Percentiles rank a stretch among this genome's conserved stretches.
Conservation (phyloP, 257 asterid genomes). For the Galeopsis tetrahit region DNA sequence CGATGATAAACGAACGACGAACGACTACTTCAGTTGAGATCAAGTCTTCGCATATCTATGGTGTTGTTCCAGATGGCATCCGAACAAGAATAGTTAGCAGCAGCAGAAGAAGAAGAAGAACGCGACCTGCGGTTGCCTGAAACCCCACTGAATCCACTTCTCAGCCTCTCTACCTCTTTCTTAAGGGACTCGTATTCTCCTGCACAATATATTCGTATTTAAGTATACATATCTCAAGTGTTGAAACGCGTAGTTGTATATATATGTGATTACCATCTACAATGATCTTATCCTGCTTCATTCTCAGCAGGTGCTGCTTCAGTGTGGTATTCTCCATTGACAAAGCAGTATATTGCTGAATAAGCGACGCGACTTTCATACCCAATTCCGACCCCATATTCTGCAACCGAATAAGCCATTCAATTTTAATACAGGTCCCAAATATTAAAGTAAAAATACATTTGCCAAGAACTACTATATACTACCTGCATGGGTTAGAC, state of each 20-base stretch:
- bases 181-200: constrained; percentile 64
- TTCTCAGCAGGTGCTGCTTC: constrained; percentile 62
- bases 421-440: neutral
- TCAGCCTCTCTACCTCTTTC: constrained; percentile 60
- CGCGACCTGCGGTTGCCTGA: constrained; percentile 34
- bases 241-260: neutral
- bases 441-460: neutral
- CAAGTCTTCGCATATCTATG: constrained; percentile 60
- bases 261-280: constrained; percentile 54
- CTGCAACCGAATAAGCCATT: constrained; percentile 41
- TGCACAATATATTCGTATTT: constrained; percentile 37
- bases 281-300: constrained; percentile 59
- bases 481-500: neutral
- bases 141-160: constrained; percentile 32
- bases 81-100: constrained; percentile 36
- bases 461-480: neutral
- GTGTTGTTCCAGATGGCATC: constrained; percentile 52
- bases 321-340: constrained; percentile 68
- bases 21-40: constrained; percentile 42
- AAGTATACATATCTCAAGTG: neutral
- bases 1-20: neutral
- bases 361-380: constrained; percentile 54
- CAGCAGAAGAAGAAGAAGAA: neutral
- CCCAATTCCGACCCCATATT: constrained; percentile 68
- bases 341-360: constrained; percentile 62